Conservation (phyloP, 306 rosid species). For the Prosopis cineraria region DNA sequence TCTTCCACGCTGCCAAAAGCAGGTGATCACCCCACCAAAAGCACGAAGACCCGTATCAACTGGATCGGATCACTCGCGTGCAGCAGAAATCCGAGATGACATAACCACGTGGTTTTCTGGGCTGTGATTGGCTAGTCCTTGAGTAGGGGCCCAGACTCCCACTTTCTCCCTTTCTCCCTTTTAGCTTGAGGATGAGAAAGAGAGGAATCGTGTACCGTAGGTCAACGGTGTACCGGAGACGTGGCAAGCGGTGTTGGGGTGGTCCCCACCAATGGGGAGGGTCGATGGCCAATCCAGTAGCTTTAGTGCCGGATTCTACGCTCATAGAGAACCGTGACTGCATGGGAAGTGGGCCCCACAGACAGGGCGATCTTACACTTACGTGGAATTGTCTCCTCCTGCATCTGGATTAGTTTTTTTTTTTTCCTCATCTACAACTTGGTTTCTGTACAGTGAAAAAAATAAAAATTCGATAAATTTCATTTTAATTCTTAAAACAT, state of each 20-base stretch:
- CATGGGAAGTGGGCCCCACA: slow-evolving; percentile 32
- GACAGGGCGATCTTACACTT: slow-evolving; percentile 1
- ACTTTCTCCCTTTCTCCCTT: neutral
- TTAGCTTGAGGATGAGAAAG: neutral
- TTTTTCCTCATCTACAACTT: neutral
- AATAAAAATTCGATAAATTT: neutral
- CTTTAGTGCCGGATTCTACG: slow-evolving; percentile 26
- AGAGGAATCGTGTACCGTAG: neutral
- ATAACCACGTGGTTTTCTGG: slow-evolving; percentile 35
- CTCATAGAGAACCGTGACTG: slow-evolving; percentile 17
- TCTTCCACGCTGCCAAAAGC: neutral
- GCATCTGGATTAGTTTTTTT: neutral
- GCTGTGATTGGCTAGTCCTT: slow-evolving; percentile 15
- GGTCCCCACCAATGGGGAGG: slow-evolving; percentile 10
- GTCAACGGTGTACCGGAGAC: slow-evolving; percentile 36
- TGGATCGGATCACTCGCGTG: slow-evolving; percentile 9
- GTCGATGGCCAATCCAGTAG: neutral
- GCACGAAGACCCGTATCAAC: slow-evolving; percentile 4
- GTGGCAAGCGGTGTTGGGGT: neutral
- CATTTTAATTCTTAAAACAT: neutral
- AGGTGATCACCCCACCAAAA: neutral
- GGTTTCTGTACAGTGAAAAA: neutral
- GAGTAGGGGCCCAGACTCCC: slow-evolving; percentile 3
- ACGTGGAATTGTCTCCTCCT: slow-evolving; percentile 20
- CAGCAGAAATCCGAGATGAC: neutral